These are phyloP conservation scores for Spiraea crenata DNA, from an alignment of 331 rosid species.

Conservation along the genomic window DNA sequence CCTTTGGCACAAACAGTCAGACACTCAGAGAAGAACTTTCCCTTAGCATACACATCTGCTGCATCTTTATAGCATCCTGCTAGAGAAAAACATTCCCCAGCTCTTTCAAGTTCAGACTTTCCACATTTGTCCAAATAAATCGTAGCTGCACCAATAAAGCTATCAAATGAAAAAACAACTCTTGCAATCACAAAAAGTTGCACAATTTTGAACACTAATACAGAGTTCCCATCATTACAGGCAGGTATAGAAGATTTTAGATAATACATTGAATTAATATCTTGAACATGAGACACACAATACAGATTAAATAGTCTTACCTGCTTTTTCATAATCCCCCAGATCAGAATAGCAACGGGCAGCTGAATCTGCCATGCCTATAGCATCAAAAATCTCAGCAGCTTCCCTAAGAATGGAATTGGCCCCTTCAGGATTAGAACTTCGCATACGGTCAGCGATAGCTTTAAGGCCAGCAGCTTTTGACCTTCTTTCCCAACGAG, in stretches of 20 bases:
- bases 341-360: constrained; percentile 32
- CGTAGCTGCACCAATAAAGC: constrained; percentile 22
- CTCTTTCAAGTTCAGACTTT: constrained; percentile 27
- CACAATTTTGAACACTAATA: constrained; percentile 16
- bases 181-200: background rate
- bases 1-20: constrained; percentile 12
- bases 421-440: constrained; percentile 18
- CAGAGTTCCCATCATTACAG: constrained; percentile 21
- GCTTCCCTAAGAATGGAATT: constrained; percentile 22
- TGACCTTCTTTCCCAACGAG: constrained; percentile 17
- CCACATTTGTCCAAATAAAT: constrained; percentile 31
- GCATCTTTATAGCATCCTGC: constrained; percentile 27
- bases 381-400: constrained; percentile 25
- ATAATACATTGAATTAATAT: too few relatives aligned
- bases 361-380: constrained; percentile 28
- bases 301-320: constrained; percentile 6
- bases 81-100: constrained; percentile 36
- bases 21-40: constrained; percentile 22
- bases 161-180: background rate
- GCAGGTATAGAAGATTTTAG: too few relatives aligned
- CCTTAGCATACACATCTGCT: constrained; percentile 31
- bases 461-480: constrained; percentile 33
- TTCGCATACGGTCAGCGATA: constrained; percentile 4
- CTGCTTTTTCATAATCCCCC: constrained; percentile 34
- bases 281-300: too few relatives aligned